Conservation (phyloP, 164 flowering plant species). For the Malania oleifera region DNA sequence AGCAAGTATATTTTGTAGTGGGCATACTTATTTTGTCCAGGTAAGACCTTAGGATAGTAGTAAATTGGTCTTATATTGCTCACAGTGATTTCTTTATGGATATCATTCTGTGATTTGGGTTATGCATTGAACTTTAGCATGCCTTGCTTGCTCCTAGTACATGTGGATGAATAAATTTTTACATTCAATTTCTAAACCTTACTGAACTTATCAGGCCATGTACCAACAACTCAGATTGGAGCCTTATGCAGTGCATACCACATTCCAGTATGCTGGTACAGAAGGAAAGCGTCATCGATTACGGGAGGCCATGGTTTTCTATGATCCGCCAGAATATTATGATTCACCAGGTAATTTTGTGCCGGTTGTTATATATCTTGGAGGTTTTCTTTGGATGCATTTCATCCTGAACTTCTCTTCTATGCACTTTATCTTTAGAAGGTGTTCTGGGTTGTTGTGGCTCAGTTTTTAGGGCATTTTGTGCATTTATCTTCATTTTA, state of each 20-base stretch:
- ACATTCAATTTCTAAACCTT: not conserved
- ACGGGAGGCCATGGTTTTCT: slow-evolving; percentile 85
- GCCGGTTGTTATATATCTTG: not conserved
- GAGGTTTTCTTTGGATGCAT: not conserved
- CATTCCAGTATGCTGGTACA: slow-evolving; percentile 95
- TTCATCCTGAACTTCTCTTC: not conserved
- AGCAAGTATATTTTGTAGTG: slow-evolving; percentile 94
- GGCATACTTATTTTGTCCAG: slow-evolving; percentile 98
- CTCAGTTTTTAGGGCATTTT: no score
- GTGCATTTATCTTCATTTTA: no score
- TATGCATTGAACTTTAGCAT: not conserved
- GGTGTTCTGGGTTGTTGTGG: no score
- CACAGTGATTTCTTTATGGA: no score
- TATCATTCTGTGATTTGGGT: no score
- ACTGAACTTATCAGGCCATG: slow-evolving; percentile 56
- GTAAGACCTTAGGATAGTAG: slow-evolving; percentile 26
- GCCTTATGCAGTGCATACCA: slow-evolving; percentile 97
- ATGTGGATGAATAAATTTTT: not conserved
- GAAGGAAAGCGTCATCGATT: slow-evolving; percentile 94
- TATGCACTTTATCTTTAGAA: no score
- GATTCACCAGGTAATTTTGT: slow-evolving; percentile 66
- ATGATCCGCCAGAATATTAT: slow-evolving; percentile 96
- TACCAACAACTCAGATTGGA: slow-evolving; percentile 84
- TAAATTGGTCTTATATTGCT: no score
- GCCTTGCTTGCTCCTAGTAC: not conserved